Conservation (phyloP, 441 rosid genomes). For the Bruguiera hainesii region DNA sequence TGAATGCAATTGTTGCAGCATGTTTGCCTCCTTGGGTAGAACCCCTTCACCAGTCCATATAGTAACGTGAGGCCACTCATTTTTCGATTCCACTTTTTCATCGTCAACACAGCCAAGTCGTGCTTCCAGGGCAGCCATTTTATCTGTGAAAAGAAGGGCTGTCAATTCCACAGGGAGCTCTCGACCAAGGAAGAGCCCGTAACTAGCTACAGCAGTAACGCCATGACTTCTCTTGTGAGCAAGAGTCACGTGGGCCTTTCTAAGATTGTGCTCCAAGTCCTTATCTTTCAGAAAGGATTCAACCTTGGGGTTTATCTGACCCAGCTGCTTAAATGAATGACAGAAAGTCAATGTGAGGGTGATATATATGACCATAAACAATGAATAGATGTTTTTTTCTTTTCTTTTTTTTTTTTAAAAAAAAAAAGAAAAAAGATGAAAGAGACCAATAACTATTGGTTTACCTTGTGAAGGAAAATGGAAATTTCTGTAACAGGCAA, state of each 20-base stretch:
- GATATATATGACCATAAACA: not conserved
- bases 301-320: conserved; percentile 37
- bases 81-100: conserved; percentile 55
- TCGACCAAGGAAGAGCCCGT: conserved; percentile 44
- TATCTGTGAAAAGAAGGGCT: conserved; percentile 62
- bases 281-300: conserved; percentile 57
- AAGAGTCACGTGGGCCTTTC: conserved; percentile 73
- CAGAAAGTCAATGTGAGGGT: not conserved
- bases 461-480: conserved; percentile 60
- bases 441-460: conserved; percentile 11
- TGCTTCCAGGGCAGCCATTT: conserved; percentile 78
- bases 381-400: too few species aligned
- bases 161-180: conserved; percentile 66
- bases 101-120: conserved; percentile 63
- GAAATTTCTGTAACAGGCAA: conserved; percentile 54
- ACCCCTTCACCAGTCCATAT: conserved; percentile 79
- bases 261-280: conserved; percentile 43
- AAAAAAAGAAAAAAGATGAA: not conserved
- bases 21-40: conserved; percentile 70
- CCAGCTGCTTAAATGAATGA: conserved; percentile 43
- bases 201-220: conserved; percentile 69
- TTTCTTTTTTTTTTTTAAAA: too few species aligned
- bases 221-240: conserved; percentile 97
- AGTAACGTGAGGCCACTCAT: conserved; percentile 85
- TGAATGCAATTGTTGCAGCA: conserved; percentile 47